Evolutionary conservation across 768 basidiomycete genomes (phyloP).

Genomic region (Hirschioporus abietinus): DNA sequence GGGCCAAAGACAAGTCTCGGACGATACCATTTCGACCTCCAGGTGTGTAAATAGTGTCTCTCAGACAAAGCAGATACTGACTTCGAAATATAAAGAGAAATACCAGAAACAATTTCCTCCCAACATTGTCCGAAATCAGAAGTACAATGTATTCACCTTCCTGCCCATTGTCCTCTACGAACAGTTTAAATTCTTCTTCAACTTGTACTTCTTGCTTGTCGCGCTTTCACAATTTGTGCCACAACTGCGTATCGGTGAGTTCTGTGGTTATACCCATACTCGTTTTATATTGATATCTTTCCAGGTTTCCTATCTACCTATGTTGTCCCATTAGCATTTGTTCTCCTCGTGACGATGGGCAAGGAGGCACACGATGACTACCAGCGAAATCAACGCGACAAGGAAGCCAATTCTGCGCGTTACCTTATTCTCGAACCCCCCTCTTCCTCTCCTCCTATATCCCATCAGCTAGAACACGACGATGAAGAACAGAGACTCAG

Average conservation of each 20-base stretch:
- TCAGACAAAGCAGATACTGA: conserved; percentile 2
- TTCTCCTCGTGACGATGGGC: conserved; percentile 91
- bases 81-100: conserved; percentile 45
- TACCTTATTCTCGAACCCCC: conserved; percentile 76
- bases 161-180: conserved; percentile 96
- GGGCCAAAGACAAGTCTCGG: conserved; percentile 63
- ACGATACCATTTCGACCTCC: conserved; percentile 73
- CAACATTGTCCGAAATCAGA: conserved; percentile 95
- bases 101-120: conserved; percentile 68
- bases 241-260: conserved; percentile 87
- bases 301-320: conserved; percentile 93
- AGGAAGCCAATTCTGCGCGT: conserved; percentile 90
- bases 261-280: neutral
- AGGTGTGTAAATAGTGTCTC: conserved; percentile 34
- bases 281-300: conserved; percentile 8
- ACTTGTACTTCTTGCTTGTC: conserved; percentile 95
- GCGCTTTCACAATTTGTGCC: conserved; percentile 95
- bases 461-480: neutral
- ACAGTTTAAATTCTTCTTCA: conserved; percentile 99
- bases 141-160: conserved; percentile 97
- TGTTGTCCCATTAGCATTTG: conserved; percentile 93
- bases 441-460: conserved; percentile 18
- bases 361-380: conserved; percentile 99
- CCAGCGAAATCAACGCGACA: conserved; percentile 85
- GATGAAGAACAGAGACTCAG: conserved; percentile 12